Evolutionary conservation across 106 monocot species (phyloP), one percentile per base, ranked within the genome.

Genomic region (Allium fistulosum): DNA sequence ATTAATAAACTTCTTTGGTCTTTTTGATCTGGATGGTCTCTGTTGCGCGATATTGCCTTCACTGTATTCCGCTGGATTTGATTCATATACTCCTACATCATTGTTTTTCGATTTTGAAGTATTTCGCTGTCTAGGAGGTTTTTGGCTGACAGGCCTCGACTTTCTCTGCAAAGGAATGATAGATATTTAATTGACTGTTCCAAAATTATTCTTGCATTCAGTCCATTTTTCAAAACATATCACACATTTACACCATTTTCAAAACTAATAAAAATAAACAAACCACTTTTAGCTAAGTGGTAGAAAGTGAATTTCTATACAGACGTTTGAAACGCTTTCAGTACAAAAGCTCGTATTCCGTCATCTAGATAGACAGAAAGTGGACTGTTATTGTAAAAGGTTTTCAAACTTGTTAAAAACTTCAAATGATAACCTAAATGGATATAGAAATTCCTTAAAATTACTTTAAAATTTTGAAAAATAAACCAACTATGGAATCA

Each of bases 1-100:
- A 61, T 72, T 80, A 9, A 75, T 46, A 47, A 57, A 80, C 75
- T 80, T 86, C 48, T 81, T 84, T 16, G 66, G 27, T 28, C 78
- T 78, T 67, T 80, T 92, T 26, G 69, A 56, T 76, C 77, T 82
- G 63, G 88, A 79, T 57, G 78, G 78, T 62, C 75, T 92, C 22
- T 74, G 77, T 48, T 64, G 81, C 8, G n/a, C 46, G 56, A 53
- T 62, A 7, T 67, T n/a, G 67, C 78, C 72, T 51, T 87, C 80
- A 51, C 85, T 84, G 8, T 66, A 51, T 46, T 18, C 68, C 7
- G 17, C 4, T 26, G 64, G 49, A 22, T 18, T 51, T 16, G 73
- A 15, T 51, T 90, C 82, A 53, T 81, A 71, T 49, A 18, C 58
- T 14, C 80, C 91, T 55, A 58, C 17, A 72, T 80, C 76, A 14